Percentiles rank a stretch among this genome's conserved stretches.
phyloP scores from a whole-genome alignment of 139 green algal genomes.

The Yamagishiella unicocca region DNA sequence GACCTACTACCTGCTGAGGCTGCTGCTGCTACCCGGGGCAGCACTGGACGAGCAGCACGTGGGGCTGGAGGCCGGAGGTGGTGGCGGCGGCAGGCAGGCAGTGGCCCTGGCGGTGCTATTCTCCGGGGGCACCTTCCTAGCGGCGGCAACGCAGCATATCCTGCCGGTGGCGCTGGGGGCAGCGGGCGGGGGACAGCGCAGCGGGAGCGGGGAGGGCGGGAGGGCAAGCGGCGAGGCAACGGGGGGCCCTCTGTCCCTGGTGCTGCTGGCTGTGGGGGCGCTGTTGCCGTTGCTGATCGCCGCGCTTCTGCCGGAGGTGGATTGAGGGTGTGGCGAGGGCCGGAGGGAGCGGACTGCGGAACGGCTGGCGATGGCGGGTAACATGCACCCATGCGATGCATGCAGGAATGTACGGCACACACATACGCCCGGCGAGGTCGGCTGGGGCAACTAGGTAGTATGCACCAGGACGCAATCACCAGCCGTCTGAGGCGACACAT shows the following conservation, averaged over 20 bases:
- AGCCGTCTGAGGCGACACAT: too few species aligned
- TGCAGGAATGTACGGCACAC: too few species aligned
- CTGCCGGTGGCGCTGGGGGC: constrained; percentile 63
- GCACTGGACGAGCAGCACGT: background rate
- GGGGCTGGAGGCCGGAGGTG: background rate
- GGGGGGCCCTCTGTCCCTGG: background rate
- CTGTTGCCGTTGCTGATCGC: constrained; percentile 31
- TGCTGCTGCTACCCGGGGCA: constrained; percentile 43
- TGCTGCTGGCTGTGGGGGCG: constrained; percentile 33
- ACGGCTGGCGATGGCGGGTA: too few species aligned
- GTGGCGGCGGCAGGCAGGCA: background rate
- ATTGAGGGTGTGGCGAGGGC: too few species aligned
- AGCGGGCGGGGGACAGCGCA: background rate
- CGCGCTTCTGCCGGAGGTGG: constrained; percentile 40
- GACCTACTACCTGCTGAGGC: constrained; percentile 56
- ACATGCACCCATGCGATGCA: too few species aligned
- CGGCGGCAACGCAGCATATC: constrained; percentile 76
- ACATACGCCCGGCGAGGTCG: too few species aligned
- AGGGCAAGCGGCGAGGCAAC: background rate
- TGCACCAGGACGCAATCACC: too few species aligned
- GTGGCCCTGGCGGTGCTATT: constrained; percentile 54
- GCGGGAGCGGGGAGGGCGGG: background rate
- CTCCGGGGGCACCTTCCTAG: constrained; percentile 78
- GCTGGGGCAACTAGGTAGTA: too few species aligned
- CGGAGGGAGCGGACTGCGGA: too few species aligned